Conservation (phyloP, 106 monocot species). For the Ottelia alismoides region DNA sequence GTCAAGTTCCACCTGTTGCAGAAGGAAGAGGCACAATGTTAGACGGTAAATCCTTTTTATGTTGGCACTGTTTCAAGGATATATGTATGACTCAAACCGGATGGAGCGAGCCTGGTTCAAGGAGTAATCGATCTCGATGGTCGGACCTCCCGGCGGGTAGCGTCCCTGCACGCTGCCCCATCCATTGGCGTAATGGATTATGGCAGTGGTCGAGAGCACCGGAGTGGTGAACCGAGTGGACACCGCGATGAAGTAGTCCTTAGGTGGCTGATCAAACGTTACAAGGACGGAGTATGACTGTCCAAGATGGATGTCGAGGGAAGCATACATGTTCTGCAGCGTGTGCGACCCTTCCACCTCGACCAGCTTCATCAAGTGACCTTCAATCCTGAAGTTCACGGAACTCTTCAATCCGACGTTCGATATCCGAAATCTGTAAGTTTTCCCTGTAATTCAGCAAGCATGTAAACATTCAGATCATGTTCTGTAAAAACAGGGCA, state of each 20-base stretch:
- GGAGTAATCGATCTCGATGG: slow-evolving; percentile 11
- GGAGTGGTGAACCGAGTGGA: slow-evolving; percentile 15
- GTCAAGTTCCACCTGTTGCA: slow-evolving; percentile 9
- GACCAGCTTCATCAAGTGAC: slow-evolving; percentile 14
- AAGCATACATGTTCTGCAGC: slow-evolving; percentile 9
- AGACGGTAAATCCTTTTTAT: no score
- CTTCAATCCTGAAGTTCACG: slow-evolving; percentile 13
- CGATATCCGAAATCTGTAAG: slow-evolving; percentile 18
- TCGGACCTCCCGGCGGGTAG: slow-evolving; percentile 1
- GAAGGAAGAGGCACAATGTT: no score
- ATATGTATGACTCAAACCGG: slow-evolving; percentile 4
- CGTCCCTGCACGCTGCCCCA: neutral
- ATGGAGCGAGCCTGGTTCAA: slow-evolving; percentile 20
- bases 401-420: slow-evolving; percentile 13
- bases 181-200: slow-evolving; percentile 12
- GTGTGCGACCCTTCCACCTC: slow-evolving; percentile 20
- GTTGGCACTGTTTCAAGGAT: no score
- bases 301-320: slow-evolving; percentile 14
- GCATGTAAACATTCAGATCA: no score
- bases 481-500: no score
- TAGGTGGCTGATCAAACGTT: slow-evolving; percentile 10
- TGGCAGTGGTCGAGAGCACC: slow-evolving; percentile 9
- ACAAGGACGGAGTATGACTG: slow-evolving; percentile 18
- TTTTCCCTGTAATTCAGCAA: slow-evolving; percentile 2
- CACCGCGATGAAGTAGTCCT: slow-evolving; percentile 15